These are phyloP conservation scores for Chondrus crispus DNA, from an alignment of 23 red algal genomes.

Conservation along the genomic window DNA sequence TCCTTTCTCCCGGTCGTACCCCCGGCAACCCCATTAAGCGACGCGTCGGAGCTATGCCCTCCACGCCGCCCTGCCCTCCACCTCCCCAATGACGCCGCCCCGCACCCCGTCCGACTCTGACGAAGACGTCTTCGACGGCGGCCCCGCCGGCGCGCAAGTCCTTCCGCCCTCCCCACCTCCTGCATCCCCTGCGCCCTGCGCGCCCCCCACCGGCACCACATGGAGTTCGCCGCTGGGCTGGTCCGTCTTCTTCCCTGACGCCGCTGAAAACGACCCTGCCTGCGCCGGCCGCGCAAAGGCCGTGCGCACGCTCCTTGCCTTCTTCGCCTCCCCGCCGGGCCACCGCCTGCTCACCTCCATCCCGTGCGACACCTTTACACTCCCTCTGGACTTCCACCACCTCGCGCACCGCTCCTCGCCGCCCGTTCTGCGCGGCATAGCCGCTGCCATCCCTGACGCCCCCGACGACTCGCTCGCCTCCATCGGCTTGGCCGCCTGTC, in stretches of 20 bases:
- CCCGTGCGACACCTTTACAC: constrained; percentile 18
- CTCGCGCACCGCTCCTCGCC: constrained; percentile 6
- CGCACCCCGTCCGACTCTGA: no score
- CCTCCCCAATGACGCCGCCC: no score
- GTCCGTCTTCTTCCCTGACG: constrained; percentile 63
- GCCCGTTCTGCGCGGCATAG: constrained; percentile 42
- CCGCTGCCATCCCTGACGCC: neutral
- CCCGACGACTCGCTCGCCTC: constrained; percentile 57
- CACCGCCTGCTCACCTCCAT: constrained; percentile 15
- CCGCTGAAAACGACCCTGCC: constrained; percentile 30
- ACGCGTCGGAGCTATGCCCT: no score
- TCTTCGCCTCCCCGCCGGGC: constrained; percentile 53
- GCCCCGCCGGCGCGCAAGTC: no score
- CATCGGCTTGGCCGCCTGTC: constrained; percentile 60
- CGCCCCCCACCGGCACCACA: neutral
- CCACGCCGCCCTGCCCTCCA: no score
- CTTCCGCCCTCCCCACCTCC: neutral
- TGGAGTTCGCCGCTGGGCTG: constrained; percentile 63
- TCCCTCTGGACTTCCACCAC: constrained; percentile 44
- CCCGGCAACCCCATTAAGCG: no score
- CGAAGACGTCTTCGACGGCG: no score
- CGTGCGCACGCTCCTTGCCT: constrained; percentile 36
- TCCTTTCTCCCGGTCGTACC: no score
- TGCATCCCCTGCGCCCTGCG: neutral
- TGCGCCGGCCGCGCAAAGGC: constrained; percentile 23